phyloP scores from a whole-genome alignment of 192 early-diverging fungal species.

The Rhizophagus sp. region DNA sequence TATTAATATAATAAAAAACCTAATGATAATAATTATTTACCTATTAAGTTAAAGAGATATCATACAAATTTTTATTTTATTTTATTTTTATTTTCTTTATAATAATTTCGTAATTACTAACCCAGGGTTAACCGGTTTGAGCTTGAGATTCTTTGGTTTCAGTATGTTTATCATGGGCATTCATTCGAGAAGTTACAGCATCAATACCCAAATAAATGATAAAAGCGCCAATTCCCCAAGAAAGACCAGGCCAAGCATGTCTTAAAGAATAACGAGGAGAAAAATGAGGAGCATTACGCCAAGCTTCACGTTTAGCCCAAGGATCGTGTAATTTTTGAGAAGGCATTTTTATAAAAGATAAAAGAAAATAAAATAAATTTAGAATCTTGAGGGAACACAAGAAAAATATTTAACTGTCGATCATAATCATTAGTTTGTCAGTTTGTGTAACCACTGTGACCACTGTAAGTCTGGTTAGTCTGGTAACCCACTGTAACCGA shows the following conservation, averaged over 20 bases:
- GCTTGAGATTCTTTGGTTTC: not conserved
- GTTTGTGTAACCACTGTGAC: too few relatives aligned
- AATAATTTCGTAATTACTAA: not conserved
- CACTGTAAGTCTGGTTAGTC: too few relatives aligned
- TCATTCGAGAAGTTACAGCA: not conserved
- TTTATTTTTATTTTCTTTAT: not conserved
- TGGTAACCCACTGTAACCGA: too few relatives aligned
- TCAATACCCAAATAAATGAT: constrained; percentile 62
- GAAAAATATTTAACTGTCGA: too few relatives aligned
- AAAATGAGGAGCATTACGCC: constrained; percentile 68
- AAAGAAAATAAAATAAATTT: too few relatives aligned
- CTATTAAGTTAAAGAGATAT: not conserved
- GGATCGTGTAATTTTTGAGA: constrained; percentile 56
- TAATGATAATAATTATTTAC: not conserved
- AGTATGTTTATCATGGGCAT: not conserved
- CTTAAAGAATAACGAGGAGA: constrained; percentile 51
- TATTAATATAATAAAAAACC: too few relatives aligned
- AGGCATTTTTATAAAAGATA: not conserved
- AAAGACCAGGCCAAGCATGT: constrained; percentile 67
- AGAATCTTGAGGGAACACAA: too few relatives aligned
- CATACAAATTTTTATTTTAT: too few relatives aligned
- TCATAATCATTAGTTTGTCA: too few relatives aligned
- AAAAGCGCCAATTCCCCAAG: constrained; percentile 68
- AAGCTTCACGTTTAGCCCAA: constrained; percentile 70
- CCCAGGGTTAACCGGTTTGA: not conserved